Conservation (phyloP, 257 asterid genomes). For the Buddleja alternifolia region DNA sequence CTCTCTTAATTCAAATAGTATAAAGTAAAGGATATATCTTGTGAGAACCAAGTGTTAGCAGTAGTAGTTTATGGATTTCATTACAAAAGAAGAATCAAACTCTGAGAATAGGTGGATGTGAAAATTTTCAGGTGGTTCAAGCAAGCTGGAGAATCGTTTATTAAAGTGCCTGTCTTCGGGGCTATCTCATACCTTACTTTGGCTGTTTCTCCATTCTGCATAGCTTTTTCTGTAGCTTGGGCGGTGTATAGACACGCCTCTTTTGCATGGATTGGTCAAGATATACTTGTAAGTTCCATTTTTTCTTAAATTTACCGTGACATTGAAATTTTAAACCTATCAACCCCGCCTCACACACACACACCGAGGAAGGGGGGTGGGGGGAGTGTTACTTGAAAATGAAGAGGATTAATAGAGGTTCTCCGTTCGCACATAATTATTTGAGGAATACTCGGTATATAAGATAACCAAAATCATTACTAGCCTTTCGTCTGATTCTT, state of each 20-base stretch:
- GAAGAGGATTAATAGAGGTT: no score
- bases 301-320: constrained; percentile 14
- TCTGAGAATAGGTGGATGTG: not conserved
- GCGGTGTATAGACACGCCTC: constrained; percentile 64
- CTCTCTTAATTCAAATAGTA: no score
- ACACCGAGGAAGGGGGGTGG: no score
- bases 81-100: not conserved
- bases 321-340: not conserved
- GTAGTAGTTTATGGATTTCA: constrained; percentile 5
- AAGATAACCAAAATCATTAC: not conserved
- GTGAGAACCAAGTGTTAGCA: not conserved
- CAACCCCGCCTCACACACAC: constrained; percentile 8
- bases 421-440: no score
- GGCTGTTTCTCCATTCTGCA: constrained; percentile 87
- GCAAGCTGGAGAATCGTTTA: constrained; percentile 42
- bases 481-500: not conserved
- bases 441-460: not conserved
- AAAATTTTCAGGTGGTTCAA: constrained; percentile 42
- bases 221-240: constrained; percentile 84
- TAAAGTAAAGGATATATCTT: not conserved
- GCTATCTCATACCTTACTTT: constrained; percentile 67
- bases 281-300: constrained; percentile 69
- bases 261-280: constrained; percentile 96
- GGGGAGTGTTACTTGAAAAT: no score
- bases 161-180: constrained; percentile 43